Evolutionary conservation across 2,329 filamentous ascomycete species (phyloP), one percentile per base, ranked within the genome.

Genomic region (Fusarium bulbicola): DNA sequence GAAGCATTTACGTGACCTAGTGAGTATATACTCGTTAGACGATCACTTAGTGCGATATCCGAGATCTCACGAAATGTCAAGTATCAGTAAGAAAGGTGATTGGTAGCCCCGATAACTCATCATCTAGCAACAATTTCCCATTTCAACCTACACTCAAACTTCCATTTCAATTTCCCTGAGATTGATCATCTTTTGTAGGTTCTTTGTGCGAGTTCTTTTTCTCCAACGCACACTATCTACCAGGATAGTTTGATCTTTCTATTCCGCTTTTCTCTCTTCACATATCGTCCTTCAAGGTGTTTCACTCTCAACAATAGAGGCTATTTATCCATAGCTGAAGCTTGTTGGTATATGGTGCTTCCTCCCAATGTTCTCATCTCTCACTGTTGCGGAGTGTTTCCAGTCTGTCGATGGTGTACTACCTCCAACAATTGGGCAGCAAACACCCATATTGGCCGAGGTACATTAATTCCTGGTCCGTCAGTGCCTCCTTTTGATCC

Each of bases 221-320:
- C n/a, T 45, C 24, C 43, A 45, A 20, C 5, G 18, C 12, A 46
- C 24, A 46, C 6, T 46, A 12, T 46, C 43, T 12, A 28, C 28
- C 24, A 20, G 24, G 14, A 46, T 20, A 28, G 43, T 3, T 5
- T 46, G 6, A 0, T 9, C 24, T 26, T 11, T 12, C 18, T 15
- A 21, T 6, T 46, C 18, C 24, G 0, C 24, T 14, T 2, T 5
- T 26, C 26, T 4, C 21, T 7, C 24, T 46, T 14, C 43, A 8
- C 2, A 3, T 46, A 20, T 21, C 18, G 13, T 6, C 6, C 1
- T 46, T 28, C 43, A 0, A 28, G 7, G 24, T 0, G 4, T 28
- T 28, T 13, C 24, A 0, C 15, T 43, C n/a, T 26, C 24, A 7
- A 0, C 0, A 20, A 46, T 46, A 46, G 24, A 46, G 1, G 4